Percentiles rank a stretch among this genome's conserved stretches.
These are phyloP conservation scores for Lachnellula cervina DNA, from an alignment of 2,329 filamentous ascomycete species.

Conservation along the genomic window DNA sequence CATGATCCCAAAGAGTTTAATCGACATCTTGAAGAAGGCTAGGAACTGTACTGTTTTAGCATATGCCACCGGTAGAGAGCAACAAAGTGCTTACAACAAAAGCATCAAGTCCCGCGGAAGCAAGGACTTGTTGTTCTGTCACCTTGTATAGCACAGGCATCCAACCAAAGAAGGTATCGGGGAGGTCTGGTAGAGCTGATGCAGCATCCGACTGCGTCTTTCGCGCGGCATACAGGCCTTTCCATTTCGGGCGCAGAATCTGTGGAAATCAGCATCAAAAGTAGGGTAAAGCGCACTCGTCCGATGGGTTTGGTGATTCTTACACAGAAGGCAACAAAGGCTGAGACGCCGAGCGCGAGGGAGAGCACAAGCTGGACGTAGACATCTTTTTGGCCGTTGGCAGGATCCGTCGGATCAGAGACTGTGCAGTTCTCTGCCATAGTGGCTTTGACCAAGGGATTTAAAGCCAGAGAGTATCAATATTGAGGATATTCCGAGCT, in stretches of 20 bases:
- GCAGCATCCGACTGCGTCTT: conserved; percentile 64
- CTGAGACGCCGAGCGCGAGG: conserved; percentile 60
- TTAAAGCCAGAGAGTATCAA: too few species aligned
- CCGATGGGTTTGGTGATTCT: conserved; percentile 24
- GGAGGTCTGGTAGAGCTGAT: conserved; percentile 67
- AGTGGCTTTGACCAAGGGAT: neutral
- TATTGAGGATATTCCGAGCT: neutral
- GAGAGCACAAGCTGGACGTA: conserved; percentile 68
- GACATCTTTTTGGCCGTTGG: conserved; percentile 23
- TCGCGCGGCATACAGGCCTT: conserved; percentile 80
- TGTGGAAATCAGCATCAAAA: conserved; percentile 37
- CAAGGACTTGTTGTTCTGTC: conserved; percentile 82
- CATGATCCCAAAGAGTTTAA: conserved; percentile 73
- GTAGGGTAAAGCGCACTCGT: neutral
- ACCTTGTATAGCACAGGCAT: conserved; percentile 80
- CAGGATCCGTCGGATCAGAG: conserved; percentile 26
- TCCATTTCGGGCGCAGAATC: conserved; percentile 88
- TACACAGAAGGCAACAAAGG: conserved; percentile 74
- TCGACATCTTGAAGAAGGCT: conserved; percentile 92
- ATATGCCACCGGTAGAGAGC: neutral
- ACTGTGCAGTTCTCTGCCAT: conserved; percentile 15
- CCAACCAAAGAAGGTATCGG: conserved; percentile 87
- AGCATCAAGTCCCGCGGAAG: conserved; percentile 87
- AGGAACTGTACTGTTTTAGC: conserved; percentile 56
- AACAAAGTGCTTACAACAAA: conserved; percentile 63